A percentile compares a stretch with the other conserved stretches of the same genome.
Conservation (phyloP, 176 grass and related monocot genomes). For the Chloris gayana region DNA sequence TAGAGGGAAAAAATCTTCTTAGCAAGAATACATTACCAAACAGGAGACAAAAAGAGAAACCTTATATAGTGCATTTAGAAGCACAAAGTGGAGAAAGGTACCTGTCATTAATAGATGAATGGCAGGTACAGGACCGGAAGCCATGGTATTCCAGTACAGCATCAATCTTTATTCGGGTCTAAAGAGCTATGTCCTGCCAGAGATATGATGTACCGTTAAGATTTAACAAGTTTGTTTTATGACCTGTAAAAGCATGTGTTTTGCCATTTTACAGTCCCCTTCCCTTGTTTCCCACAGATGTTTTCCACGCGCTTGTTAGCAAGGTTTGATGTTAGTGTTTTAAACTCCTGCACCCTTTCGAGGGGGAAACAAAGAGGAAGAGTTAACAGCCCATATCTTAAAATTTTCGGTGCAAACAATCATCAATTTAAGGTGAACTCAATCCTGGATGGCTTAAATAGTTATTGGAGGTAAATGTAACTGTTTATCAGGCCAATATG, state of each 20-base stretch:
- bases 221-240: neutral
- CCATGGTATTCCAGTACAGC: constrained; percentile 28
- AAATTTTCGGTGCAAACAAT: neutral
- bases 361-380: neutral
- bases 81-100: constrained; percentile 3
- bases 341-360: neutral
- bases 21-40: neutral
- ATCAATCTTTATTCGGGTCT: constrained; percentile 18
- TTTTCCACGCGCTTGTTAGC: neutral
- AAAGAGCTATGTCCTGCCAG: neutral
- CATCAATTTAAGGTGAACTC: neutral
- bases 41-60: neutral
- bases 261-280: neutral
- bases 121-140: neutral
- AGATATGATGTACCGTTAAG: neutral
- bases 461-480: neutral
- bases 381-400: neutral
- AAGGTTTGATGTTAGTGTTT: neutral
- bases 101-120: constrained; percentile 42
- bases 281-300: neutral
- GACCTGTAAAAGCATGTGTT: neutral
- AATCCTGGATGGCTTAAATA: neutral
- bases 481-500: neutral
- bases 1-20: neutral
- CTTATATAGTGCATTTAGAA: constrained; percentile 21